Evolutionary conservation across 106 monocot species (phyloP).

Genomic region (Narthecium ossifragum): DNA sequence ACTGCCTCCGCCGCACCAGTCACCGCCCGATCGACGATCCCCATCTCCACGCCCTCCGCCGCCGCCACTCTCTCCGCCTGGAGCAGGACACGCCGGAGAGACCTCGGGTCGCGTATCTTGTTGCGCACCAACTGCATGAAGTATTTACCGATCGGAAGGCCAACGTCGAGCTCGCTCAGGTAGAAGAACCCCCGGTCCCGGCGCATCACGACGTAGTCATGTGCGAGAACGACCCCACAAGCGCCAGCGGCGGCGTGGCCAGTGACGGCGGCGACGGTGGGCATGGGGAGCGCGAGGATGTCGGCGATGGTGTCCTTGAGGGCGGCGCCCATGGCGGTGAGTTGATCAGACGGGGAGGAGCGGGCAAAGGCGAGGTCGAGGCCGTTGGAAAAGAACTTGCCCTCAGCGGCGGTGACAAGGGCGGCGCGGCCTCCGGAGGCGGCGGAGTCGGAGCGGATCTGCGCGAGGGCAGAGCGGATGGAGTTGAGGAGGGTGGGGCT

Average conservation of each 20-base stretch:
- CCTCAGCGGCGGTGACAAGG: conserved; percentile 63
- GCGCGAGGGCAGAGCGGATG: conserved; percentile 53
- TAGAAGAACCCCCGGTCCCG: conserved; percentile 69
- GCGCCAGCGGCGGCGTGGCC: conserved; percentile 83
- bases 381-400: conserved; percentile 91
- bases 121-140: conserved; percentile 34
- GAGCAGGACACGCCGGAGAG: conserved; percentile 43
- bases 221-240: conserved; percentile 40
- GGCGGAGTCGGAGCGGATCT: conserved; percentile 30
- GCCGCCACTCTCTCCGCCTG: conserved; percentile 38
- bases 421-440: conserved; percentile 23
- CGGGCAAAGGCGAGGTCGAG: conserved; percentile 61
- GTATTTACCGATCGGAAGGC: conserved; percentile 43
- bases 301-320: conserved; percentile 37
- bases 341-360: conserved; percentile 18
- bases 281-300: conserved; percentile 59
- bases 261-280: conserved; percentile 70
- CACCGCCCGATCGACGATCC: conserved; percentile 45
- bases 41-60: conserved; percentile 35
- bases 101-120: conserved; percentile 40
- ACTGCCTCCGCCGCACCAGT: conserved; percentile 18
- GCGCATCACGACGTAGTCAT: conserved; percentile 77
- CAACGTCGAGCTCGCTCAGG: conserved; percentile 85
- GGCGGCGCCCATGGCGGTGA: conserved; percentile 20
- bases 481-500: conserved; percentile 43